Percentiles rank a stretch among this genome's conserved stretches.
Conservation (phyloP, 2,329 filamentous ascomycete species). For the Hymenoscyphus linearis region DNA sequence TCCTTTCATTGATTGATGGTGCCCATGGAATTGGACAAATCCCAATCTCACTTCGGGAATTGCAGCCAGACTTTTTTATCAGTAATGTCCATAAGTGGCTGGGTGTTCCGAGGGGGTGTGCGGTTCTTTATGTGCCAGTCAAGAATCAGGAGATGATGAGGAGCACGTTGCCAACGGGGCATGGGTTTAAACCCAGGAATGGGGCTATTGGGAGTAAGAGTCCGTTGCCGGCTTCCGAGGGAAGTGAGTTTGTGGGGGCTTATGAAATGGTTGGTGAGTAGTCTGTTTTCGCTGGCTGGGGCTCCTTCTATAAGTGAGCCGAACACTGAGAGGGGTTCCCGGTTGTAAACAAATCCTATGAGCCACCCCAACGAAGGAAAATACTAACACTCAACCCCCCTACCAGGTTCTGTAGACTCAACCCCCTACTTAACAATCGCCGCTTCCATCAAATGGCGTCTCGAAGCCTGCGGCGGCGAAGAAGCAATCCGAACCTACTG, state of each 20-base stretch:
- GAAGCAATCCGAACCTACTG: constrained; percentile 60
- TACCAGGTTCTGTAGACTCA: too few species aligned
- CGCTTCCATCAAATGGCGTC: constrained; percentile 68
- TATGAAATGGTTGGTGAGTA: constrained; percentile 66
- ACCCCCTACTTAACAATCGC: constrained; percentile 70
- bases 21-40: constrained; percentile 84
- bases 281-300: too few species aligned
- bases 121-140: constrained; percentile 71
- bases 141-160: constrained; percentile 72
- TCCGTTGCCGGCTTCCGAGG: constrained; percentile 37
- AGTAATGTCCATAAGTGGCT: constrained; percentile 93
- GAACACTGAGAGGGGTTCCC: too few species aligned
- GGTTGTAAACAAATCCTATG: too few species aligned
- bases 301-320: too few species aligned
- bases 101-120: constrained; percentile 71
- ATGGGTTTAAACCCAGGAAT: constrained; percentile 59
- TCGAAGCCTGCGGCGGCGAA: constrained; percentile 68
- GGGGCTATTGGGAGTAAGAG: constrained; percentile 21
- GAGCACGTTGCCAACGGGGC: constrained; percentile 72
- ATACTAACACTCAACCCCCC: too few species aligned
- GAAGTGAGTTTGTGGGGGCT: constrained; percentile 56
- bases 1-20: constrained; percentile 69
- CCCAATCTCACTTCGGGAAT: constrained; percentile 55
- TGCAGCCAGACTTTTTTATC: constrained; percentile 82
- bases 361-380: too few species aligned